Conservation (phyloP, 495 filamentous ascomycete genomes). For the Cercophora sp. region DNA sequence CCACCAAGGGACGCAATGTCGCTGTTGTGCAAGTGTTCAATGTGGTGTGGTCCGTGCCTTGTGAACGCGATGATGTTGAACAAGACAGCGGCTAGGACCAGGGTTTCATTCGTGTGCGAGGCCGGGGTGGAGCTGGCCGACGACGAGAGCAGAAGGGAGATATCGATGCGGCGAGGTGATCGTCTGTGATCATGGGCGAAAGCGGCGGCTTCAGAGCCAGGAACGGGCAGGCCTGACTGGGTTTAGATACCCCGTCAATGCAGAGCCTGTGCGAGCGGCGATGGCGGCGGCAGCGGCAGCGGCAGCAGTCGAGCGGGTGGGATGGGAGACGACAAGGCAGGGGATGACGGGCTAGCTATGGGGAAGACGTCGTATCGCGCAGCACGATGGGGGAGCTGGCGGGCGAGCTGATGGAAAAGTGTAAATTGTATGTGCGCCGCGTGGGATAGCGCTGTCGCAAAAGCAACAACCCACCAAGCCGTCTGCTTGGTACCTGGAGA, state of each 20-base stretch:
- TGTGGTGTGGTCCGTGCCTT: conserved; percentile 33
- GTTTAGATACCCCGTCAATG: conserved; percentile 15
- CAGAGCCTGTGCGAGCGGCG: conserved; percentile 6
- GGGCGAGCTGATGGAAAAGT: conserved; percentile 2
- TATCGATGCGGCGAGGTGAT: conserved; percentile 21
- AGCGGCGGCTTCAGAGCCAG: conserved; percentile 18
- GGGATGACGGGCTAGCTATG: conserved; percentile 2
- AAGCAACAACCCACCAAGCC: neutral
- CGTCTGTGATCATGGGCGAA: conserved; percentile 23
- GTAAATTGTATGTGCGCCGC: neutral
- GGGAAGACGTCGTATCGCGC: conserved; percentile 8
- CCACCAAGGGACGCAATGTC: conserved; percentile 26
- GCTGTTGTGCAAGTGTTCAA: conserved; percentile 26
- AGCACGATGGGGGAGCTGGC: neutral
- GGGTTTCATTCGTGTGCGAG: conserved; percentile 40
- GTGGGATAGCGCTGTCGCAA: conserved; percentile 6
- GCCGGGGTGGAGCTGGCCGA: conserved; percentile 16
- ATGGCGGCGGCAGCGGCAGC: conserved; percentile 15
- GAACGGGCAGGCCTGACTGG: conserved; percentile 13
- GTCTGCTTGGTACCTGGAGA: conserved; percentile 1
- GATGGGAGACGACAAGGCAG: conserved; percentile 13
- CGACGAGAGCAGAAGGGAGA: conserved; percentile 12
- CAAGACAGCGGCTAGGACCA: conserved; percentile 43
- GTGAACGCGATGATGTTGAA: conserved; percentile 35
- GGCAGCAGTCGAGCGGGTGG: conserved; percentile 14